Conservation (phyloP, 495 filamentous ascomycete species). For the Neurospora pannonica region DNA sequence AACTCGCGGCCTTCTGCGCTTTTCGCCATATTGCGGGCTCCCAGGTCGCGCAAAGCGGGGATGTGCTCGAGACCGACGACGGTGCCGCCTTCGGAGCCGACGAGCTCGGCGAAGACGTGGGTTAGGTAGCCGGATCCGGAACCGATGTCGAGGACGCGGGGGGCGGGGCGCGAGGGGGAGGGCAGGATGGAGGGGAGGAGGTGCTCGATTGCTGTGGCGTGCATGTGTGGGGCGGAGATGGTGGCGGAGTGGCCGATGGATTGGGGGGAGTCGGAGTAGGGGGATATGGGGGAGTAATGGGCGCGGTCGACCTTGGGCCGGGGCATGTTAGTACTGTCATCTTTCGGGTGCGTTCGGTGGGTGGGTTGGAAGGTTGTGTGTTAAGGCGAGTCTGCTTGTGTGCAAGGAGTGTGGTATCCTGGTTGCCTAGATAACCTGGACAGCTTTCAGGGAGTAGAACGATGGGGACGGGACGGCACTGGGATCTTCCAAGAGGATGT, state of each 20-base stretch:
- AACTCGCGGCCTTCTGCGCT: slow-evolving; percentile 53
- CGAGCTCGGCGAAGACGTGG: slow-evolving; percentile 76
- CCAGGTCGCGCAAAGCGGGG: slow-evolving; percentile 60
- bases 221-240: slow-evolving; percentile 97
- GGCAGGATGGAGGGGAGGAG: slow-evolving; percentile 52
- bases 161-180: slow-evolving; percentile 29
- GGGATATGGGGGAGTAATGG: slow-evolving; percentile 57
- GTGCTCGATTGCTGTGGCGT: slow-evolving; percentile 66
- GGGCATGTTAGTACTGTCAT: too few relatives aligned
- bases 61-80: slow-evolving; percentile 92
- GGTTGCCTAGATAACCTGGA: too few relatives aligned
- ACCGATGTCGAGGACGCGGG: slow-evolving; percentile 74
- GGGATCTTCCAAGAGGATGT: too few relatives aligned
- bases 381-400: too few relatives aligned
- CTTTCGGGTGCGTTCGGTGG: too few relatives aligned
- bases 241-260: slow-evolving; percentile 79
- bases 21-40: slow-evolving; percentile 65
- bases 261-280: slow-evolving; percentile 90
- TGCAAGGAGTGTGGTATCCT: too few relatives aligned
- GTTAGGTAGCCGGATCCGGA: slow-evolving; percentile 88
- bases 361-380: too few relatives aligned
- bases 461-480: too few relatives aligned
- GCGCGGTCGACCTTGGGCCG: slow-evolving; percentile 93
- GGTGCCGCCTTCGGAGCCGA: slow-evolving; percentile 44
- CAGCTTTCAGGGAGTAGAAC: too few relatives aligned